These are phyloP conservation scores for Aureobasidium zeae DNA, from an alignment of 2,329 filamentous ascomycete genomes.

Conservation along the genomic window DNA sequence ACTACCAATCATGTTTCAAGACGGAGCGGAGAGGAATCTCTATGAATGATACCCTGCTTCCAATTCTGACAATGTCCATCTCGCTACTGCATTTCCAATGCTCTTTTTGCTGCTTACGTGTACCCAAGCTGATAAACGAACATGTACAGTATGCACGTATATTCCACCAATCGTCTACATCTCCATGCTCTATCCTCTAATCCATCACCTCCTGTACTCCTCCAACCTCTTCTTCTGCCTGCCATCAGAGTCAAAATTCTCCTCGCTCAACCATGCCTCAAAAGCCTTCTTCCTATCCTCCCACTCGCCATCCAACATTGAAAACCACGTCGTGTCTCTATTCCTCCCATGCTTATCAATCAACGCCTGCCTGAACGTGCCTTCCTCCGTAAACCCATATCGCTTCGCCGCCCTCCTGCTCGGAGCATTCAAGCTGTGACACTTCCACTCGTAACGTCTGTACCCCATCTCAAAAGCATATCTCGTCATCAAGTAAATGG, in stretches of 20 bases:
- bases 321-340: conserved; percentile 53
- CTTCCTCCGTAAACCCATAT: conserved; percentile 52
- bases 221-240: conserved; percentile 42
- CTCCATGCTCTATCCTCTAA: no score
- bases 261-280: conserved; percentile 45
- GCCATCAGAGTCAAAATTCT: conserved; percentile 49
- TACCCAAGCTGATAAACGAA: no score
- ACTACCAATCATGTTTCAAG: conserved; percentile 19
- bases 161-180: no score
- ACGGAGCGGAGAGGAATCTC: conserved; percentile 18
- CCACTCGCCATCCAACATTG: conserved; percentile 53
- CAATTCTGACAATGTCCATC: not conserved
- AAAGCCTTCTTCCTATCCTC: conserved; percentile 36
- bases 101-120: no score
- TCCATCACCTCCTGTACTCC: conserved; percentile 24
- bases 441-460: conserved; percentile 56
- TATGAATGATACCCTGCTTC: conserved; percentile 10
- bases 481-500: conserved; percentile 46
- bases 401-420: conserved; percentile 47
- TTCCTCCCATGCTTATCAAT: conserved; percentile 45
- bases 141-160: no score
- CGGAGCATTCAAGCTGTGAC: conserved; percentile 47
- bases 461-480: conserved; percentile 49
- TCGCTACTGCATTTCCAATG: not conserved
- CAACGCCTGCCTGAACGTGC: conserved; percentile 53